Percentiles rank a stretch among this genome's conserved stretches.
Evolutionary conservation across 257 asterid genomes (phyloP).

Genomic region (Solanum pennellii): DNA sequence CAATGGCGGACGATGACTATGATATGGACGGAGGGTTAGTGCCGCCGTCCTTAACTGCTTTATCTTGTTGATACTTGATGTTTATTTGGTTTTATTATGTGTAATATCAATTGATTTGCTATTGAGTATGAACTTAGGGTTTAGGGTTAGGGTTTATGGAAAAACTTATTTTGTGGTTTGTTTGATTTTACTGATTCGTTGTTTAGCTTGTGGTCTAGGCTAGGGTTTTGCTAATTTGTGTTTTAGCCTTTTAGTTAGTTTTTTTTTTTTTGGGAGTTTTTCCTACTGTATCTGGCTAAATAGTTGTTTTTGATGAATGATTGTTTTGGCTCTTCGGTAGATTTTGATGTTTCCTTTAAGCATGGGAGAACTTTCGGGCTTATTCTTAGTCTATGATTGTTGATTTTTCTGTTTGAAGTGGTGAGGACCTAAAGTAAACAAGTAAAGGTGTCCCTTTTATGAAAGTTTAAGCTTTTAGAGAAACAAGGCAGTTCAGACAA

Average conservation of each 20-base stretch:
- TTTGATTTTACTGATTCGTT: not conserved
- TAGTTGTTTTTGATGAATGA: not conserved
- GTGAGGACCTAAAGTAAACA: not conserved
- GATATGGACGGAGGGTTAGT: conserved; percentile 80
- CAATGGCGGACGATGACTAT: conserved; percentile 88
- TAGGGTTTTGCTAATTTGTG: conserved; percentile 9
- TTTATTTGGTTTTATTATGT: no score
- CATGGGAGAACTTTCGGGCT: not conserved
- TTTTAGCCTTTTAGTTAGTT: not conserved
- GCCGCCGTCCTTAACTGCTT: not conserved
- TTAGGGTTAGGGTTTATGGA: not conserved
- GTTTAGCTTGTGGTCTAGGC: not conserved
- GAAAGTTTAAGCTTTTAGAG: not conserved
- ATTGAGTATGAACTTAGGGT: not conserved
- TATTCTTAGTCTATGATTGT: not conserved
- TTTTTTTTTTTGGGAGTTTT: not conserved
- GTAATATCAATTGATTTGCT: not conserved
- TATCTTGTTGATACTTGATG: not conserved
- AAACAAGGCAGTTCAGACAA: not conserved
- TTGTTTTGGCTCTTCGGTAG: not conserved
- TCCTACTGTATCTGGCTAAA: not conserved
- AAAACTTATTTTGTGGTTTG: not conserved
- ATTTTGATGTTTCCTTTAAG: not conserved
- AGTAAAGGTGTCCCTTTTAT: not conserved
- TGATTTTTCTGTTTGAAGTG: not conserved